Evolutionary conservation across 83 land plant genomes (phyloP), one percentile per base, ranked within the genome.

Genomic region (Diphasiastrum complanatum): DNA sequence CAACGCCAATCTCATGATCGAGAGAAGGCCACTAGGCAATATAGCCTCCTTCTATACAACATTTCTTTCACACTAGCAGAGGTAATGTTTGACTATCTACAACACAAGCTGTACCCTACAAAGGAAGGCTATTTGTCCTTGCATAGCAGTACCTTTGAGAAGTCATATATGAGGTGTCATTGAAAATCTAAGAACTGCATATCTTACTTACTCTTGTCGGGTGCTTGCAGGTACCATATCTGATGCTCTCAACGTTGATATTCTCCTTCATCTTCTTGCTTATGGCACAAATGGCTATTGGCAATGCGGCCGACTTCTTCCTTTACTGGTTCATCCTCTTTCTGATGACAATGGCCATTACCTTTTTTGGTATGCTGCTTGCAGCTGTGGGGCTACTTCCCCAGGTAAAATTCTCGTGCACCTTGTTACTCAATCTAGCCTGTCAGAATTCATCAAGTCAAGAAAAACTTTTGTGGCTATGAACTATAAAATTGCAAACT

Each of bases 241-340:
- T 52, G 59, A 50, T 62, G 29, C 25, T 63, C 20, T 25, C 73
- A 3, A 63, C 66, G 22, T 37, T 70, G 58, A 37, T 63, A 26
- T 30, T 61, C 24, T 50, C 51, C 34, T 37, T 37, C 32, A 51
- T 70, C 26, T 62, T 62, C 34, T 51, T 47, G 26, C 47, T 63
- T 47, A 70, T 70, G 68, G 61, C 73, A 6, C 60, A 63, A 63
- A 52, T 70, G 19, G 73, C 73, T 27, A 52, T 51, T 16, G 55
- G 34, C 11, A 40, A 58, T 2, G 69, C 60, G 11, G 31, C 59
- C 29, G 38, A 70, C 0, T 61, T 70, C 67, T 63, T 70, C 30
- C 29, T 3, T 14, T 70, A 47, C 33, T 70, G 66, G 57, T 51
- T 63, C 33, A 27, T 63, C 31, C 51, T 56, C 34, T 31, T 61